These are phyloP conservation scores for Simplicillium sp. DNA, from an alignment of 2,329 filamentous ascomycete species.

Conservation along the genomic window DNA sequence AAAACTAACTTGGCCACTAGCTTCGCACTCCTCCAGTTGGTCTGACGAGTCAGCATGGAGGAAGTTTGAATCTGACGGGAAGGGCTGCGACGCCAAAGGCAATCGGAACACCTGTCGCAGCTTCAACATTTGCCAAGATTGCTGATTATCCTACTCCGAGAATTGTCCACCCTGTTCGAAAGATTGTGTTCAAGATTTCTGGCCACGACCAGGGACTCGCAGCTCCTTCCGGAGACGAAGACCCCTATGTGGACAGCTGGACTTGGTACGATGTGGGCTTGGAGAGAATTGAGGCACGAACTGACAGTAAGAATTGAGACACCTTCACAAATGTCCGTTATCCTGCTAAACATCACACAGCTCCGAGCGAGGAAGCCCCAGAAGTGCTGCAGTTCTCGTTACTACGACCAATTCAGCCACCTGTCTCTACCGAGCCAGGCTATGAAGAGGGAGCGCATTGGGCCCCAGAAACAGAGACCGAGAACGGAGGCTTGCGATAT, in stretches of 20 bases:
- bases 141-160: slow-evolving; percentile 27
- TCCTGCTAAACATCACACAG: slow-evolving; percentile 1
- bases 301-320: slow-evolving; percentile 14
- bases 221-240: slow-evolving; percentile 14
- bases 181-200: slow-evolving; percentile 49
- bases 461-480: too few species aligned
- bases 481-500: too few species aligned
- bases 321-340: too few species aligned
- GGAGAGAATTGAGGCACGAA: slow-evolving; percentile 39
- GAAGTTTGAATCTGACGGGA: background rate
- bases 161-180: slow-evolving; percentile 42
- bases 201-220: slow-evolving; percentile 50
- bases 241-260: slow-evolving; percentile 38
- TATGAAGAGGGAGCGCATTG: background rate
- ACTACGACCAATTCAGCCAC: too few species aligned
- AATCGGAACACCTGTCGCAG: slow-evolving; percentile 15
- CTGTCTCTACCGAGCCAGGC: background rate
- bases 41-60: slow-evolving; percentile 12
- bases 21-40: slow-evolving; percentile 28
- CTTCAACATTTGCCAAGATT: slow-evolving; percentile 19
- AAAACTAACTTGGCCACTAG: slow-evolving; percentile 10
- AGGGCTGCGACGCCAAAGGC: slow-evolving; percentile 1
- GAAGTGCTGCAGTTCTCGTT: background rate
- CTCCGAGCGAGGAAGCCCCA: slow-evolving; percentile 9
- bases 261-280: slow-evolving; percentile 57